A percentile compares a stretch with the other conserved stretches of the same genome.
Evolutionary conservation across 306 rosid genomes (phyloP).

Genomic region (Sechiopsis laciniata): DNA sequence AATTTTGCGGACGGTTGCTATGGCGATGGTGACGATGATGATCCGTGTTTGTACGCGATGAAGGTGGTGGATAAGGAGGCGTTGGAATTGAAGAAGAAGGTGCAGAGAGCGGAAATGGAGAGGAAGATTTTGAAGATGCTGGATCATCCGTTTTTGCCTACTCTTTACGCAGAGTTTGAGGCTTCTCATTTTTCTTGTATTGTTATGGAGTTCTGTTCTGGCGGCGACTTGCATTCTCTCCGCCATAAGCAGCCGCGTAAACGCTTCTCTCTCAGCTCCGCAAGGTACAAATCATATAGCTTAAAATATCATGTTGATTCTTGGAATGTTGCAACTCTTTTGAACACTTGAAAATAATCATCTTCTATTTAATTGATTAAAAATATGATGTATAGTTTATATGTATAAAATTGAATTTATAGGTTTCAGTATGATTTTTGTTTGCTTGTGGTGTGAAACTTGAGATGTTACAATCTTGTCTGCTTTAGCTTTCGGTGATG

Average conservation of each 20-base stretch:
- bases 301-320: not conserved
- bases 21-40: conserved; percentile 5
- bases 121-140: conserved; percentile 84
- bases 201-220: conserved; percentile 95
- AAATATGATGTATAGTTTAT: not conserved
- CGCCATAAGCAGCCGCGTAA: conserved; percentile 57
- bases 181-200: conserved; percentile 89
- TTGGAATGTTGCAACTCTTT: conserved; percentile 5
- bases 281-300: conserved; percentile 48
- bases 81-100: conserved; percentile 67
- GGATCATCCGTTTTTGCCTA: conserved; percentile 87
- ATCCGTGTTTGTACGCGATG: conserved; percentile 61
- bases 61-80: conserved; percentile 91
- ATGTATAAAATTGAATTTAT: not conserved
- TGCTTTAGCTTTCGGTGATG: conserved; percentile 28
- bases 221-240: conserved; percentile 89
- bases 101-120: conserved; percentile 86
- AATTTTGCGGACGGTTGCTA: conserved; percentile 24
- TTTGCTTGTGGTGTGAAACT: conserved; percentile 24
- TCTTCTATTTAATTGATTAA: not conserved
- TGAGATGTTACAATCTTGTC: conserved; percentile 35
- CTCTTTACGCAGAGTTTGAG: conserved; percentile 86
- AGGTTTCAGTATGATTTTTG: conserved; percentile 26
- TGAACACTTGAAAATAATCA: conserved; percentile 5
- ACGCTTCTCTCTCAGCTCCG: conserved; percentile 72